Conservation (phyloP, 257 asterid species). For the Primulina eburnea region DNA sequence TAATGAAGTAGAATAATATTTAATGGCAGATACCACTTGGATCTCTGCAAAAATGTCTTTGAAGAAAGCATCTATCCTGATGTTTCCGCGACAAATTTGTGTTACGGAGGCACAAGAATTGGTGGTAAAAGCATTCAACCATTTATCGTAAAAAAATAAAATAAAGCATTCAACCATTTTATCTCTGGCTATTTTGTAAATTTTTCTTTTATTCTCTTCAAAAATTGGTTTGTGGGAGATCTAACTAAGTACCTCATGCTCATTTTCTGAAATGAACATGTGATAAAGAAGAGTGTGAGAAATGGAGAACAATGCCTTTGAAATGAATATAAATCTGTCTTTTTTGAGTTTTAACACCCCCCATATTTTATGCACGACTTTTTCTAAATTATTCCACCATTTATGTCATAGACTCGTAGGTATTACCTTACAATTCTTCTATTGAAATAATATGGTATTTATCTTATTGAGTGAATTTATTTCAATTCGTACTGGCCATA, state of each 20-base stretch:
- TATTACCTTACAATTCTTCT: background rate
- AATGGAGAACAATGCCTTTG: background rate
- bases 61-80: constrained; percentile 72
- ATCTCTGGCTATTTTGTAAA: constrained; percentile 3
- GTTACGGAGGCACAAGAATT: constrained; percentile 82
- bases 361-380: no score
- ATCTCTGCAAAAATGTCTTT: constrained; percentile 88
- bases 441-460: background rate
- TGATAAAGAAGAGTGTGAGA: background rate
- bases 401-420: background rate
- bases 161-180: no score
- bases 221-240: background rate
- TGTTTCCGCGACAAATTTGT: constrained; percentile 74
- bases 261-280: constrained; percentile 1
- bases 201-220: constrained; percentile 3
- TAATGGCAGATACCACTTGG: constrained; percentile 81
- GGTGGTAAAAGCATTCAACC: constrained; percentile 54
- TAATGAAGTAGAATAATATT: constrained; percentile 20
- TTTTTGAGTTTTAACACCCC: no score
- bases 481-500: background rate
- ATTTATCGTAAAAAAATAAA: background rate
- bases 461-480: no score
- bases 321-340: background rate
- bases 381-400: no score
- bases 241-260: background rate